Evolutionary conservation across 129 eudicot species (phyloP).

Genomic region (Smallanthus sonchifolius): DNA sequence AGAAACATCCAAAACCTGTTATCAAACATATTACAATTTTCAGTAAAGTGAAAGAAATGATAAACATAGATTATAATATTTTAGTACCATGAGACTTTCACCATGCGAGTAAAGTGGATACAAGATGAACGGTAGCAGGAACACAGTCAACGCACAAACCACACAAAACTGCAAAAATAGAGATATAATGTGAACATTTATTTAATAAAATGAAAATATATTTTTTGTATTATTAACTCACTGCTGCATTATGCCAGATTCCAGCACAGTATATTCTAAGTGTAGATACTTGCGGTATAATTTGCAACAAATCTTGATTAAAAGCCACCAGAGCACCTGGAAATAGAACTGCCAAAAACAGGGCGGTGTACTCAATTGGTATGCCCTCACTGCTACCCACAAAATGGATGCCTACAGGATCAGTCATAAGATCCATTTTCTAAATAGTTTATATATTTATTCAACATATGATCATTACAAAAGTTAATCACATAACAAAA

Average conservation of each 20-base stretch:
- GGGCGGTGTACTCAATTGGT: slow-evolving; percentile 82
- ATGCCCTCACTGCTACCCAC: slow-evolving; percentile 91
- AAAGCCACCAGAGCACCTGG: slow-evolving; percentile 96
- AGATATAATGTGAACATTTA: slow-evolving; percentile 13
- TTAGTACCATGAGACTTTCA: slow-evolving; percentile 73
- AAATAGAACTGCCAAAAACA: slow-evolving; percentile 78
- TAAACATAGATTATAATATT: background rate
- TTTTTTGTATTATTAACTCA: slow-evolving; percentile 29
- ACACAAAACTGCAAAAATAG: slow-evolving; percentile 57
- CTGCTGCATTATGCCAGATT: slow-evolving; percentile 94
- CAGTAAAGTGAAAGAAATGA: background rate
- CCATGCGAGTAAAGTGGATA: slow-evolving; percentile 69
- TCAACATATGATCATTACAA: background rate
- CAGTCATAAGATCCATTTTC: slow-evolving; percentile 37
- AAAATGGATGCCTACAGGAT: slow-evolving; percentile 39
- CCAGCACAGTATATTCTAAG: slow-evolving; percentile 97
- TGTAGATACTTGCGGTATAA: slow-evolving; percentile 51
- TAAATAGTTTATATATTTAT: slow-evolving; percentile 9
- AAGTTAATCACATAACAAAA: background rate
- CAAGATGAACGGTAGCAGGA: slow-evolving; percentile 64
- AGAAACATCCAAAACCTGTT: slow-evolving; percentile 67
- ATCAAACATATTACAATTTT: background rate
- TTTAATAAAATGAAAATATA: background rate
- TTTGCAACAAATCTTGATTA: slow-evolving; percentile 56
- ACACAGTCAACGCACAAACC: slow-evolving; percentile 61